Evolutionary conservation across 2,329 filamentous ascomycete genomes (phyloP), one percentile per base, ranked within the genome.

Genomic region (Talaromyces sp.): DNA sequence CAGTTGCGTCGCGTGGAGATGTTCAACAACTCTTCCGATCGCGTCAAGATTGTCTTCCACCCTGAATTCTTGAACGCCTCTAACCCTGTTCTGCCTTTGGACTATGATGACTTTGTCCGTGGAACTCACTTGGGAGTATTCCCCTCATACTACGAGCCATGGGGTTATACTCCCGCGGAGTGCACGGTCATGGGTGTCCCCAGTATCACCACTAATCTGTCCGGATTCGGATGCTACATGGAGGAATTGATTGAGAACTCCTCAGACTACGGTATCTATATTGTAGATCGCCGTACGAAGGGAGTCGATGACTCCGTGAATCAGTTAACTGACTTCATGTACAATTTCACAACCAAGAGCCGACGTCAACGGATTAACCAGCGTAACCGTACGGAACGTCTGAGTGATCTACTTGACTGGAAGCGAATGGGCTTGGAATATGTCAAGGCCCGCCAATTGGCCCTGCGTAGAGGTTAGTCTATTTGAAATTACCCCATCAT

Each of bases 381-480:
- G 79, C 86, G 94, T 45, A 99, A 99, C 76, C 86, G 94, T 49
- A 99, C 94, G 0, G 94, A 99, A 80, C 86, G 94, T 43, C 79
- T 99, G 49, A 96, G 91, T 68, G 94, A 99, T 71, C 80, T 99
- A 55, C 82, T 99, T 36, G 94, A 99, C 77, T 99, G 94, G 94
- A 97, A 97, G 83, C 85, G 94, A 45, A 99, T 99, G 94, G 94
- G 94, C 19, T 88, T 97, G 87, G 94, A 99, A 76, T 99, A 99
- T 70, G 91, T 97, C 77, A 99, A 97, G 80, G 94, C 94, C 30
- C 86, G 94, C 44, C 94, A 97, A 74, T 77, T 99, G 67, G 94
- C 94, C 20, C 80, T 99, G 58, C 83, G 94, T 66, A 85, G 94
- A 74, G 76, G 77, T 78, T 68, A 55, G 58, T 27, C 9, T n/a